Conservation (phyloP, 768 basidiomycete species). For the Tubosaeta sp. region DNA sequence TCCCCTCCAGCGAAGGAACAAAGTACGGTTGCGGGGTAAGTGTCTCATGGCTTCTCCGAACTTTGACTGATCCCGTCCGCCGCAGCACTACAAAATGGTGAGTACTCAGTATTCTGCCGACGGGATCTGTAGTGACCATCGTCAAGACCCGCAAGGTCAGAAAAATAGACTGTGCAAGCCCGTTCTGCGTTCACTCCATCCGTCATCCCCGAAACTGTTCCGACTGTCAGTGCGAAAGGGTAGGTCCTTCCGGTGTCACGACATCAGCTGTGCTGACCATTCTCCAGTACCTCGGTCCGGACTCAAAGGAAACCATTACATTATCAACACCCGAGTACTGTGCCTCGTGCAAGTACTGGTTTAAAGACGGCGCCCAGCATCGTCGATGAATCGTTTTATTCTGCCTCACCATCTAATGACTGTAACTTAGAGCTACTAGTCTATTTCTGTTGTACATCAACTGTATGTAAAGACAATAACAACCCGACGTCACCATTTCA, state of each 20-base stretch:
- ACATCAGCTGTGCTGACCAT: slow-evolving; percentile 2
- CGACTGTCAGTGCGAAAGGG: slow-evolving; percentile 43
- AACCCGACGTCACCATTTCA: slow-evolving; percentile 55
- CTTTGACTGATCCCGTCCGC: slow-evolving; percentile 8
- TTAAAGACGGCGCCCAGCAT: slow-evolving; percentile 41
- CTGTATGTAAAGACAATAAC: slow-evolving; percentile 14
- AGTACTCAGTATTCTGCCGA: slow-evolving; percentile 33
- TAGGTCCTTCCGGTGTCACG: slow-evolving; percentile 20
- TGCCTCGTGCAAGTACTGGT: slow-evolving; percentile 57
- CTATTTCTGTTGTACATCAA: slow-evolving; percentile 17
- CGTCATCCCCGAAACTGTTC: slow-evolving; percentile 39
- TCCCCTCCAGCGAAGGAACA: slow-evolving; percentile 58
- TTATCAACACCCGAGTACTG: slow-evolving; percentile 50
- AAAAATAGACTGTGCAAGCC: slow-evolving; percentile 33
- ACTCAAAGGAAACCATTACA: slow-evolving; percentile 58
- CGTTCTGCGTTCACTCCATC: slow-evolving; percentile 38
- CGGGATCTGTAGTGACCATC: slow-evolving; percentile 4
- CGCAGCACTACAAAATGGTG: slow-evolving; percentile 67
- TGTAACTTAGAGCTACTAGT: slow-evolving; percentile 31
- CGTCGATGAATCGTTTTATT: slow-evolving; percentile 25
- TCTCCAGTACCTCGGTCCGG: slow-evolving; percentile 61
- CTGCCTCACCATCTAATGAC: slow-evolving; percentile 20
- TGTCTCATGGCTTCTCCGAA: slow-evolving; percentile 21
- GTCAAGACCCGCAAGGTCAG: slow-evolving; percentile 32
- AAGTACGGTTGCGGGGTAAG: slow-evolving; percentile 66